Base-by-base conservation (phyloP, 768 basidiomycete genomes). In the Omphalotus guepiniiformis region DNA sequence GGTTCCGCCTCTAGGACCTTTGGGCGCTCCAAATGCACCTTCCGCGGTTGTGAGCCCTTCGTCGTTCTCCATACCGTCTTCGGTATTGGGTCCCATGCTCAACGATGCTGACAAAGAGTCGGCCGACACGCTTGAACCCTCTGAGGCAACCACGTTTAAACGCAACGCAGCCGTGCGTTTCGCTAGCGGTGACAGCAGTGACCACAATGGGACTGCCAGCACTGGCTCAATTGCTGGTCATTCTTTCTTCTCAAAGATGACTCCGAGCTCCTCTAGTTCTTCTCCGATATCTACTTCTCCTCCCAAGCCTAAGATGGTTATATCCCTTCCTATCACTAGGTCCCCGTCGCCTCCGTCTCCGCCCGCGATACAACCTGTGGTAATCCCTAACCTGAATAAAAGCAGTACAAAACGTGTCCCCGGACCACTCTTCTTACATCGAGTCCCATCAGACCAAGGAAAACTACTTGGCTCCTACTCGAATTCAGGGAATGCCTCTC, bases 231-330 rank as follows among this genome's bases (percentile, higher is more conserved):
- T 32, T 40, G 49, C 41, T 18, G 48, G 48, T 26, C 52, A 43
- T 40, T 53, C 52, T 27, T 46, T 53, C 42, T 49, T 53, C 34
- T 45, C 41, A 19, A 49, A 48, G 29, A 29, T 42, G 26, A 39
- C 53, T 23, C 18, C 32, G 16, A 25, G 3, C 32, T 39, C 50
- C 38, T 53, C 56, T 15, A 51, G 56, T 11, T 46, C 55, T 21
- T 23, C 58, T 1, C 55, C 56, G 11, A 36, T 53, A 27, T 39
- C 54, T 30, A 54, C 58, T 6, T 25, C 51, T 22, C 22, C 35
- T 30, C 39, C 47, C n/a, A 52, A 48, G 23, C 30, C 38, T n/a
- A n/a, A n/a, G 6, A 27, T 40, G 16, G 40, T 39, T 18, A 52
- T 53, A 18, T 49, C 47, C 29, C 46, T 34, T 45, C 52, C 47